Conservation (phyloP, 768 basidiomycete genomes). For the Boletellus emodensis region DNA sequence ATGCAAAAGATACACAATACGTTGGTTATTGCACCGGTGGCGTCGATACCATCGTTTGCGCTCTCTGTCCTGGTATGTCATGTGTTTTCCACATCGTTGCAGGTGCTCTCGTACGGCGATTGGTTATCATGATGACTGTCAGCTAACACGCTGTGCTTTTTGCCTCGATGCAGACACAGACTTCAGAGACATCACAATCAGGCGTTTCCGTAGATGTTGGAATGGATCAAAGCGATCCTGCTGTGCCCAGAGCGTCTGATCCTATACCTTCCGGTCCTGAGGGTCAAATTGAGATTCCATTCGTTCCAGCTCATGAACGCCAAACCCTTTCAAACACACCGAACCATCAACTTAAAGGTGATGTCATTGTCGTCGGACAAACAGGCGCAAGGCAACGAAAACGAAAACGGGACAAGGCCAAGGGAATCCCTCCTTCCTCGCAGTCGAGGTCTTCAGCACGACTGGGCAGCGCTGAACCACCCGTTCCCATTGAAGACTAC, state of each 20-base stretch:
- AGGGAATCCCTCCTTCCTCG: background rate
- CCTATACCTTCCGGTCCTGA: constrained; percentile 28
- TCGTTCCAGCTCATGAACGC: constrained; percentile 66
- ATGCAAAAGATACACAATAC: constrained; percentile 65
- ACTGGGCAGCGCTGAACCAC: constrained; percentile 2
- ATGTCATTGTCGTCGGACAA: constrained; percentile 72
- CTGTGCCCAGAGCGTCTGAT: constrained; percentile 3
- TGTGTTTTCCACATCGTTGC: constrained; percentile 1
- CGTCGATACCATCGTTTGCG: constrained; percentile 32
- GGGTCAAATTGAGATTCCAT: constrained; percentile 70
- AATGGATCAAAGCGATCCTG: background rate
- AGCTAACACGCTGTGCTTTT: constrained; percentile 3
- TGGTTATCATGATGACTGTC: background rate
- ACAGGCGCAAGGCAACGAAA: constrained; percentile 62
- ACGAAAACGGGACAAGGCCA: constrained; percentile 32
- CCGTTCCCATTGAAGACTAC: constrained; percentile 7
- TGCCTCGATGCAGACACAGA: constrained; percentile 7
- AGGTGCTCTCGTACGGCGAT: background rate
- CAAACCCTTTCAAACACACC: constrained; percentile 15
- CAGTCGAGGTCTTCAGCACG: constrained; percentile 3
- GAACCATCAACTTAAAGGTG: constrained; percentile 38
- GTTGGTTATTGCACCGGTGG: constrained; percentile 54
- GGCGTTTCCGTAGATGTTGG: background rate
- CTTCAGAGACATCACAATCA: background rate
- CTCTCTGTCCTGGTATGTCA: constrained; percentile 15